These are phyloP conservation scores for Orbilia blumenaviensis DNA, from an alignment of 2,329 filamentous ascomycete genomes.

Conservation along the genomic window DNA sequence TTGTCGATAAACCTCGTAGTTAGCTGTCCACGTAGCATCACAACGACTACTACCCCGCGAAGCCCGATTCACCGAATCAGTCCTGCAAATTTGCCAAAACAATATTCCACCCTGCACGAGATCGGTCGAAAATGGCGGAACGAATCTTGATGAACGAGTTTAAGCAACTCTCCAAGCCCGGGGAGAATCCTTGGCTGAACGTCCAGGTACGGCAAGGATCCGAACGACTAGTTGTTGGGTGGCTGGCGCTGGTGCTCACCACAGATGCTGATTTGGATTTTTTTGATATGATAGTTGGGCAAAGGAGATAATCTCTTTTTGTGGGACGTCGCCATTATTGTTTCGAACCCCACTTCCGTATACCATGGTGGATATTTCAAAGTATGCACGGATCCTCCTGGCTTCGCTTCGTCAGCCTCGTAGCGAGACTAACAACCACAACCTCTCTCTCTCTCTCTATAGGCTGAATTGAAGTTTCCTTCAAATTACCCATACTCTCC, in stretches of 20 bases:
- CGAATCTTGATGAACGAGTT: conserved; percentile 90
- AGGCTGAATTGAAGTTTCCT: conserved; percentile 86
- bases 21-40: background rate
- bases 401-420: background rate
- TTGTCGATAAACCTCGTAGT: conserved; percentile 2
- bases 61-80: conserved; percentile 13
- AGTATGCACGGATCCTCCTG: conserved; percentile 60
- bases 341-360: conserved; percentile 88
- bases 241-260: background rate
- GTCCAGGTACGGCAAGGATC: conserved; percentile 72
- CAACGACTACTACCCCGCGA: conserved; percentile 13
- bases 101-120: conserved; percentile 11
- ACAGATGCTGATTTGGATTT: conserved; percentile 1
- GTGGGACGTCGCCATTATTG: conserved; percentile 89
- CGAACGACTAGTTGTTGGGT: background rate
- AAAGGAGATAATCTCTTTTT: conserved; percentile 79
- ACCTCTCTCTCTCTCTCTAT: background rate
- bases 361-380: conserved; percentile 95
- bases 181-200: conserved; percentile 84
- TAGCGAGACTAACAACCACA: background rate
- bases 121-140: conserved; percentile 66
- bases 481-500: conserved; percentile 89
- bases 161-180: conserved; percentile 74
- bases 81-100: background rate
- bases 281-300: conserved; percentile 70